Base-by-base conservation (phyloP, 2,329 filamentous ascomycete genomes). In the Venturia pyrina region DNA sequence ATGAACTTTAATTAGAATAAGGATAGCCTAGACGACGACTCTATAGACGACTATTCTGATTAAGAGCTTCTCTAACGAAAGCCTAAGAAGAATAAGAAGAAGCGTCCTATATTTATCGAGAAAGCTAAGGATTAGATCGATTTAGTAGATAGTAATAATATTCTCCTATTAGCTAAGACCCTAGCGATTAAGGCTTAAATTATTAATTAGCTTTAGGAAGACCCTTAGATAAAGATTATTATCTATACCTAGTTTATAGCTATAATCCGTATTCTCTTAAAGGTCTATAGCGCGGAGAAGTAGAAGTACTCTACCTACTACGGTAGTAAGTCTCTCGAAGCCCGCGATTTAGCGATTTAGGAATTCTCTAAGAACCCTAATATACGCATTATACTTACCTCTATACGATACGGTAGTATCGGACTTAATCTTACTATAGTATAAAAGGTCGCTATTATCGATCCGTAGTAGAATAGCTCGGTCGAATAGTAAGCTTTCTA, bases 401-500 rank as follows among this genome's bases (percentile, higher is more conserved):
- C 82, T 0, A 74, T 87, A 1, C 83, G 81, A 63, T 82, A 80
- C 28, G 86, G 86, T 41, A 85, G 85, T 2, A 70, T 77, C 63
- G 82, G 83, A 0, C 78, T 88, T 28, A 87, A 88, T 69, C 75
- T 88, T 13, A 86, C 84, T 0, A 81, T 81, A 73, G 86, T 86
- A 0, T 75, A 71, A 5, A 73, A 75, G 5, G 79, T 81, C 62
- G 80, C 84, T 50, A 74, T 77, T 19, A 71, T 83, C 21, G 80
- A 82, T 66, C 78, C 78, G 0, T 81, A 78, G 80, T 91, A 85
- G 85, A 90, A 90, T 66, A 74, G 74, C 1, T 78, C 81, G 0
- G 73, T 79, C 0, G 87, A 91, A 69, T 76, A 85, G n/a, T 89
- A 91, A 70, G 87, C 84, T 0, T 85, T 84, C 70, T 82, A 79